Conservation (phyloP, 768 basidiomycete genomes). For the Tricholoma flavovirens region DNA sequence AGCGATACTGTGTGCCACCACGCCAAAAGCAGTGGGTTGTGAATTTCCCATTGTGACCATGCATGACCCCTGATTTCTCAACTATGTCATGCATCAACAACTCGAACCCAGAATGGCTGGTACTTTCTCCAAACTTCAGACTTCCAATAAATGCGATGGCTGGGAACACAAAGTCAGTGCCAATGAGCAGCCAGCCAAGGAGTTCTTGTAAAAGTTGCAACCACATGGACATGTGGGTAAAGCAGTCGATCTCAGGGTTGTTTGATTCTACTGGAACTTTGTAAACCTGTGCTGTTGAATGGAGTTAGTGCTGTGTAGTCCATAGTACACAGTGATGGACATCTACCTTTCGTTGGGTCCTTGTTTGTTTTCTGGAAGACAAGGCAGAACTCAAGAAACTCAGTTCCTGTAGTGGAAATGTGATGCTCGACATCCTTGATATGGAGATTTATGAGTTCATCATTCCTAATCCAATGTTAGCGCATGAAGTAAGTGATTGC, state of each 20-base stretch:
- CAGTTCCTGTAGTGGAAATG: background rate
- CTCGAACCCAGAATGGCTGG: conserved; percentile 18
- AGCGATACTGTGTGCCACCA: background rate
- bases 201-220: background rate
- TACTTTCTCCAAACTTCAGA: conserved; percentile 18
- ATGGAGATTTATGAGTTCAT: background rate
- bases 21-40: too few species aligned
- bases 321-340: too few species aligned
- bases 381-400: conserved; percentile 12
- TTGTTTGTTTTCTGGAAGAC: conserved; percentile 18
- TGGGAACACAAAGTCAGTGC: conserved; percentile 14
- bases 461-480: too few species aligned
- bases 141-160: conserved; percentile 15
- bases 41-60: too few species aligned
- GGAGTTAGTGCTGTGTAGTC: too few species aligned
- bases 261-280: background rate
- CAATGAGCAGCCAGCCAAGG: background rate
- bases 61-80: too few species aligned
- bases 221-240: background rate
- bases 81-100: background rate
- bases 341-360: conserved; percentile 15
- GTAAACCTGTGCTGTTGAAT: background rate
- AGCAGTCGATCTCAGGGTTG: background rate
- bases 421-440: background rate
- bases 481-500: too few species aligned